Evolutionary conservation across 345 rosid species (phyloP).

Genomic region (Fremontodendron californicum): DNA sequence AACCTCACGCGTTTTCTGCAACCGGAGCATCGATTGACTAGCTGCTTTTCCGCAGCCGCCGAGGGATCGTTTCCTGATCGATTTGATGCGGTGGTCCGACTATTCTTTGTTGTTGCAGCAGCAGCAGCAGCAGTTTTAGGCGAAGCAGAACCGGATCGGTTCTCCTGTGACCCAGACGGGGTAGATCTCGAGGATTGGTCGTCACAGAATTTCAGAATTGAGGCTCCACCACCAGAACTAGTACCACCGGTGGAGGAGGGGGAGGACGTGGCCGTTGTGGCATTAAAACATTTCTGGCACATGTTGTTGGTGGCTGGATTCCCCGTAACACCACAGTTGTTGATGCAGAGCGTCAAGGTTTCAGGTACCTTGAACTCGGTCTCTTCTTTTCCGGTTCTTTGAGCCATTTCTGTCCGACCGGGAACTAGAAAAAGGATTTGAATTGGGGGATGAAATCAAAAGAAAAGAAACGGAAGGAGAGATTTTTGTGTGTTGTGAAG

Average conservation of each 20-base stretch:
- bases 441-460: background rate
- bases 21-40: slow-evolving; percentile 83
- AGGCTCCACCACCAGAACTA: slow-evolving; percentile 27
- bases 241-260: slow-evolving; percentile 7
- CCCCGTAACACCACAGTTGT: slow-evolving; percentile 79
- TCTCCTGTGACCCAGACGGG: slow-evolving; percentile 25
- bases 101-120: slow-evolving; percentile 15
- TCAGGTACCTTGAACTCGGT: slow-evolving; percentile 93
- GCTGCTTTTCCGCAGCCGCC: slow-evolving; percentile 37
- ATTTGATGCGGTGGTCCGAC: slow-evolving; percentile 14
- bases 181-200: slow-evolving; percentile 53
- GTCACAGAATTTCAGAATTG: slow-evolving; percentile 43
- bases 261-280: slow-evolving; percentile 42
- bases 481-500: no score
- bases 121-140: slow-evolving; percentile 20
- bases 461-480: background rate
- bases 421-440: background rate
- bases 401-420: slow-evolving; percentile 47
- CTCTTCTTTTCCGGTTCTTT: slow-evolving; percentile 85
- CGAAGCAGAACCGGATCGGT: slow-evolving; percentile 13
- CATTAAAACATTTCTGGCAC: slow-evolving; percentile 95
- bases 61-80: slow-evolving; percentile 23
- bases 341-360: slow-evolving; percentile 55
- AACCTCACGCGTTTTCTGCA: slow-evolving; percentile 79
- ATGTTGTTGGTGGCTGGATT: slow-evolving; percentile 89